Percentiles rank a stretch among this genome's conserved stretches.
Evolutionary conservation across 2,329 filamentous ascomycete species (phyloP).

Genomic region (Xylariaceae sp.): DNA sequence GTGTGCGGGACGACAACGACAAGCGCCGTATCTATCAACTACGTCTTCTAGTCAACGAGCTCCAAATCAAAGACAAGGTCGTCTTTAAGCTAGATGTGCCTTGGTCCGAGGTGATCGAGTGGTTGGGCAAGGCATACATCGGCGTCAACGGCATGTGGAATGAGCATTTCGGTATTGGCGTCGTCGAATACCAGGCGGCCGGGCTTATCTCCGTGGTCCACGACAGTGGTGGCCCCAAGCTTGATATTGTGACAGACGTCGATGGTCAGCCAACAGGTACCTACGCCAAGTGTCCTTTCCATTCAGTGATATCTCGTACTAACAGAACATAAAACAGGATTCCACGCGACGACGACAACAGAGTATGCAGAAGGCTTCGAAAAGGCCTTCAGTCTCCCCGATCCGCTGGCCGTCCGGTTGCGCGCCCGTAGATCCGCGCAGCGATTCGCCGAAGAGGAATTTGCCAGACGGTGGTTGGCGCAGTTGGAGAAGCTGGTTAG

Average conservation of each 20-base stretch:
- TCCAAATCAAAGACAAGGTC: slow-evolving; percentile 76
- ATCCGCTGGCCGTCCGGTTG: slow-evolving; percentile 68
- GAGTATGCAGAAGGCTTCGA: slow-evolving; percentile 80
- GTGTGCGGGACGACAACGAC: slow-evolving; percentile 79
- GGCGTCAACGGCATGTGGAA: slow-evolving; percentile 99
- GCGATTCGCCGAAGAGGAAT: slow-evolving; percentile 84
- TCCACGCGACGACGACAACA: slow-evolving; percentile 70
- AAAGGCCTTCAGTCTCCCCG: slow-evolving; percentile 65
- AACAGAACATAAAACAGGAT: slow-evolving; percentile 51
- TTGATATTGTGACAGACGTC: slow-evolving; percentile 82
- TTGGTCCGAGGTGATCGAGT: slow-evolving; percentile 80
- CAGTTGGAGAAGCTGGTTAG: slow-evolving; percentile 69
- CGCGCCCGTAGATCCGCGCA: slow-evolving; percentile 73
- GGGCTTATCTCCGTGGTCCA: slow-evolving; percentile 92
- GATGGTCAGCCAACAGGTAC: slow-evolving; percentile 72
- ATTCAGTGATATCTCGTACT: background rate
- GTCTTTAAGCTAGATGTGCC: slow-evolving; percentile 85
- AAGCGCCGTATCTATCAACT: slow-evolving; percentile 82
- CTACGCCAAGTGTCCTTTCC: slow-evolving; percentile 10
- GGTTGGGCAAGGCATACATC: slow-evolving; percentile 69
- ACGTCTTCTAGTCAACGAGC: slow-evolving; percentile 77
- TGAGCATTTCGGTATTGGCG: slow-evolving; percentile 97
- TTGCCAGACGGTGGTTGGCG: slow-evolving; percentile 69
- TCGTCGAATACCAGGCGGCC: slow-evolving; percentile 96
- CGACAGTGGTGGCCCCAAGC: slow-evolving; percentile 83